Base-by-base conservation (phyloP, 2,329 filamentous ascomycete genomes). In the Paraphoma chrysanthemicola region DNA sequence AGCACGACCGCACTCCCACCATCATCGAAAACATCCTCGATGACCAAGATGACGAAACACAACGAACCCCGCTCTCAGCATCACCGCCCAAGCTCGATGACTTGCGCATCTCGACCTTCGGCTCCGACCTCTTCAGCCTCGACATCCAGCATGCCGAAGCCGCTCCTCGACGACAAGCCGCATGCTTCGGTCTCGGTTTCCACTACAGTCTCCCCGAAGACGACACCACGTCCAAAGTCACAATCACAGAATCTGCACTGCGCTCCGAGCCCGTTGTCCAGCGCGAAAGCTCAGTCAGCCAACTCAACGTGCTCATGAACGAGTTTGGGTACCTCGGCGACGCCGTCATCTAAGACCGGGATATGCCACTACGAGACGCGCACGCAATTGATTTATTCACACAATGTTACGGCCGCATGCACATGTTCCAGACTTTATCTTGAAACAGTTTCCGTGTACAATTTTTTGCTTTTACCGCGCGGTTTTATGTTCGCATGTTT, bases 251-350 rank as follows among this genome's bases (percentile, higher is more conserved):
- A 41, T 12, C 45, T 8, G 51, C 60, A 2, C 28, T 62, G 1
- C 49, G 47, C 6, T 16, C 52, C 0, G 58, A 62, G 28, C 60
- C 59, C 2, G 58, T 46, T n/a, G 57, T 64, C 23, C 56, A 63
- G 42, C 57, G 66, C 23, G 65, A 64, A 29, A 68, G 64, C 42
- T 64, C 66, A 0, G 55, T 66, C 30, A 73, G 64, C 45, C 67
- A 68, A 16, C 43, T 72, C 0, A 63, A 63, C 36, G 55, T 56
- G 47, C 60, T 76, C 1, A 67, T 76, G 54, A 63, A 65, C 39
- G 73, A 75, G n/a, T 76, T 76, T 53, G 65, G 59, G 0, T 76
- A 74, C 29, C 56, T 76, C 1, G 67, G 72, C 4, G 72, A 72
- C 12, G 59, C 68, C 6, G 73, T 76, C 28, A 48, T 68, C 4